phyloP scores from a whole-genome alignment of 495 filamentous ascomycete species.

The Talaromyces ruber region DNA sequence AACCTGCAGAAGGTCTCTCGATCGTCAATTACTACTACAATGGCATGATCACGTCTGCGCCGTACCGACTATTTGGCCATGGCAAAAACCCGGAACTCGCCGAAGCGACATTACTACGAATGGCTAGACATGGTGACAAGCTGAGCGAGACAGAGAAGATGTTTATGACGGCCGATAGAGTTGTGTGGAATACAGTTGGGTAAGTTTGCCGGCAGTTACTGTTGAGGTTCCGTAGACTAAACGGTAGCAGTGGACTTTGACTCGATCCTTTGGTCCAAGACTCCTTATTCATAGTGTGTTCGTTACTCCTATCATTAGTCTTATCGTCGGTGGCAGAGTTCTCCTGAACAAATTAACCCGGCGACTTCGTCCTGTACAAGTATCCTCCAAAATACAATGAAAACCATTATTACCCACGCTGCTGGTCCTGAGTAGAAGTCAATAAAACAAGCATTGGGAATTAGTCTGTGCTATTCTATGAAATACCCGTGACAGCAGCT shows the following conservation, averaged over 20 bases:
- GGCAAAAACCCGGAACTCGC: constrained; percentile 10
- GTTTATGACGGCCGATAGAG: constrained; percentile 1
- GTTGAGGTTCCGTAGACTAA: not conserved
- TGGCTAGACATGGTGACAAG: constrained; percentile 8
- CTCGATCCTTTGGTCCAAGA: not conserved
- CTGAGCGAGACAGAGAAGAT: constrained; percentile 11
- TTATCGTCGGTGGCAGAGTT: not conserved
- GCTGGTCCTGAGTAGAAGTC: not conserved
- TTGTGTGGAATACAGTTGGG: not conserved
- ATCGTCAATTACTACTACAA: constrained; percentile 14
- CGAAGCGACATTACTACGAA: constrained; percentile 9
- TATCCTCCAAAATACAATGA: not conserved
- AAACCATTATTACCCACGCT: not conserved
- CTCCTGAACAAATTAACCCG: not conserved
- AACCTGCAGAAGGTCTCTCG: constrained; percentile 4
- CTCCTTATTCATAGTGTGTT: not conserved
- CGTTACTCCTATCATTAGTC: not conserved
- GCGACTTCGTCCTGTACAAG: not conserved
- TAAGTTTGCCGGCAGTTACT: not conserved
- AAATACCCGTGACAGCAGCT: not conserved
- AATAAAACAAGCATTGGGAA: not conserved
- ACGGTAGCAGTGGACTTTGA: not conserved
- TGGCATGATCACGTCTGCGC: constrained; percentile 11
- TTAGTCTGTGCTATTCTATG: not conserved
- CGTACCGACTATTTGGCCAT: constrained; percentile 15